Evolutionary conservation across 2,329 filamentous ascomycete species (phyloP).

Genomic region (Harringtonia lauricola): DNA sequence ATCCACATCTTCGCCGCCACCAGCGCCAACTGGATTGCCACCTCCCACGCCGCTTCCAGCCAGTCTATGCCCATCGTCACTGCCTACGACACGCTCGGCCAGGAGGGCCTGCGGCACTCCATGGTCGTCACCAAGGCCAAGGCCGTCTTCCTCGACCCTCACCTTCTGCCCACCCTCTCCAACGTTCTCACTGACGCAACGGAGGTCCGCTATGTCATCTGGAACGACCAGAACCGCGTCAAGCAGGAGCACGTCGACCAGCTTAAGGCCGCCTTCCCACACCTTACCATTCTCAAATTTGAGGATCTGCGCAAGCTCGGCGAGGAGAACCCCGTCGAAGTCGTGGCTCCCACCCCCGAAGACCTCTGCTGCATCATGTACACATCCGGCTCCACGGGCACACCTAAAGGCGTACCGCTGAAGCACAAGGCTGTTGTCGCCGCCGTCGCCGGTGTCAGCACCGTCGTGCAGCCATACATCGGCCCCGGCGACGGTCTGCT

Average conservation of each 20-base stretch:
- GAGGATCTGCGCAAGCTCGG: constrained; percentile 40
- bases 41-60: constrained; percentile 45
- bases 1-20: constrained; percentile 76
- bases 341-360: constrained; percentile 57
- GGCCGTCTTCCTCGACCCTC: constrained; percentile 64
- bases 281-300: constrained; percentile 36
- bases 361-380: constrained; percentile 66
- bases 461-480: constrained; percentile 66
- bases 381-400: constrained; percentile 73
- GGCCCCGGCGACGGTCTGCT: constrained; percentile 68
- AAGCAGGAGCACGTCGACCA: constrained; percentile 38
- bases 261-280: constrained; percentile 35
- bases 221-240: constrained; percentile 41
- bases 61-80: constrained; percentile 77
- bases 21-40: constrained; percentile 39
- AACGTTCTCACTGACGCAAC: constrained; percentile 41
- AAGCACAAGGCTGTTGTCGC: constrained; percentile 67
- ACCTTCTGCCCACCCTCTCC: constrained; percentile 48
- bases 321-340: constrained; percentile 54
- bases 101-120: constrained; percentile 65
- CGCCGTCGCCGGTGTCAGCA: constrained; percentile 69
- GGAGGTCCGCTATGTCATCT: constrained; percentile 39
- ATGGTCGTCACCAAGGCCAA: constrained; percentile 61
- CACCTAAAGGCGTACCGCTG: constrained; percentile 70
- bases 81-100: constrained; percentile 71